Base-by-base conservation (phyloP, 139 green algal species). In the Pleodorina starrii region DNA sequence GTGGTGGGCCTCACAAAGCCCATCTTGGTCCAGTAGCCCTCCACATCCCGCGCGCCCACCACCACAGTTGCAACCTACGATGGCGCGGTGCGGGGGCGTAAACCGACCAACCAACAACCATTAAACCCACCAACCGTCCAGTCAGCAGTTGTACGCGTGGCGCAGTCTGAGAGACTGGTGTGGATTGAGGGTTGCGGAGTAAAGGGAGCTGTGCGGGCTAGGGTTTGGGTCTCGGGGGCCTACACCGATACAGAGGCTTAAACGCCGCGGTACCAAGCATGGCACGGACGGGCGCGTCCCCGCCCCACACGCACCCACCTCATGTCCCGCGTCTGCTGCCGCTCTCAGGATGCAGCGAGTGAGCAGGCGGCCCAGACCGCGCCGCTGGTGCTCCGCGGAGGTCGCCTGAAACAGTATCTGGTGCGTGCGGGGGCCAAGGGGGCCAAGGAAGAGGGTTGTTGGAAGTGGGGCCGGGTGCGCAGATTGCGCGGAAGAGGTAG, bases 341-440 rank as follows among this genome's bases (percentile, higher is more conserved):
- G 43, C 25, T 12, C 25, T 11, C 77, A 85, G 50, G 19, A 85
- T 72, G 77, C 77, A 85, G 35, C 77, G 51, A 29, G 77, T 85
- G 5, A 85, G 77, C 77, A 85, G 77, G 19, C 50, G 35, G 36
- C 50, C 77, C 77, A 85, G 77, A 6, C 77, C 77, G 19, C 21
- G 77, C 11, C 32, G 50, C 77, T 51, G 32, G 50, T 72, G 36
- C 7, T 51, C 35, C 21, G 50, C 2, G 12, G 6, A 21, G 3
- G 77, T 85, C 35, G 77, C 77, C 77, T 54, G 77, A 50, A 54
- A 85, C 21, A 85, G 35, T 32, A 72, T 85, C 77, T 85, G 57
- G 73, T 10, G 71, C n/a, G n/a, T n/a, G n/a, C n/a, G n/a, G n/a
- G n/a, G n/a, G n/a, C n/a, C n/a, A n/a, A n/a, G n/a, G n/a, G n/a